These are phyloP conservation scores for Fibroporia radiculosa DNA, from an alignment of 768 basidiomycete species.

Conservation along the genomic window DNA sequence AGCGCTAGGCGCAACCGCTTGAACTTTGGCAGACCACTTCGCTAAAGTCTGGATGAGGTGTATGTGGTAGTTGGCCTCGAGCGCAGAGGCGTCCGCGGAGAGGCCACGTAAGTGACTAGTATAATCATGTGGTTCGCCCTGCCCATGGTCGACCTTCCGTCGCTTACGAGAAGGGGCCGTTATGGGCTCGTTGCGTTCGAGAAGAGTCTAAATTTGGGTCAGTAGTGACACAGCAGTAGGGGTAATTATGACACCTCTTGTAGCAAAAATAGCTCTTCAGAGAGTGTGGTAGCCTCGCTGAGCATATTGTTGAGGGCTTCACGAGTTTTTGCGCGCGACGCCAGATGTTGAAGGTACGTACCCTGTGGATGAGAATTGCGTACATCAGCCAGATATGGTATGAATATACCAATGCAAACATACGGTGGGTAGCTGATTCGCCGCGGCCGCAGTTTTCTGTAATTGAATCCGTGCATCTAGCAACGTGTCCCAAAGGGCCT, in stretches of 20 bases:
- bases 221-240: conserved; percentile 2
- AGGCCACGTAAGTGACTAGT: conserved; percentile 31
- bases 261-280: conserved; percentile 59
- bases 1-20: conserved; percentile 79
- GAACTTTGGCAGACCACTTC: conserved; percentile 96
- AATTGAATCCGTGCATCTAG: conserved; percentile 88
- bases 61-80: conserved; percentile 49
- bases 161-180: conserved; percentile 51
- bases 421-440: conserved; percentile 62
- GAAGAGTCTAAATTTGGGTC: conserved; percentile 13
- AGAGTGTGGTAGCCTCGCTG: conserved; percentile 50
- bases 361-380: background rate
- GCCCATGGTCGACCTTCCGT: conserved; percentile 31
- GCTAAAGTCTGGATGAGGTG: conserved; percentile 68
- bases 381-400: conserved; percentile 1
- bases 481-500: conserved; percentile 83
- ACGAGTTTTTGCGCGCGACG: conserved; percentile 30
- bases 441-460: conserved; percentile 67
- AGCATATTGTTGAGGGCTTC: conserved; percentile 46
- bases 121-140: conserved; percentile 27
- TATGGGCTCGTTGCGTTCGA: conserved; percentile 37
- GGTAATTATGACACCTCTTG: conserved; percentile 47
- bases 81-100: conserved; percentile 23
- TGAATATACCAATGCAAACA: conserved; percentile 20
- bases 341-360: conserved; percentile 6